phyloP scores from a whole-genome alignment of 176 grass and related monocot species.

The Oryza meyeriana region DNA sequence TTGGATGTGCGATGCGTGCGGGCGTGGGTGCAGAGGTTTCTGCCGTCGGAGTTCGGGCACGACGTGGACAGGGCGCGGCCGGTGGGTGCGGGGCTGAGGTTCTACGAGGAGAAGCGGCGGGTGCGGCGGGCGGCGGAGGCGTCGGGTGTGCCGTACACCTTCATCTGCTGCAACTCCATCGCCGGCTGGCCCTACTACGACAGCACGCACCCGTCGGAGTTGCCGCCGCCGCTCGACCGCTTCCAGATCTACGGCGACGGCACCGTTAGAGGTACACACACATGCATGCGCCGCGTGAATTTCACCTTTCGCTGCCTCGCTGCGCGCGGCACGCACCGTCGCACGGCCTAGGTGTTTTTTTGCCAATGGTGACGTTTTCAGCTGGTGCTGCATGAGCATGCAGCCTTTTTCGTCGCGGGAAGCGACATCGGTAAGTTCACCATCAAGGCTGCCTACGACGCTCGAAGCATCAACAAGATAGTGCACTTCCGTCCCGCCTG shows the following conservation, averaged over 20 bases:
- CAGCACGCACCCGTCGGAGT: constrained; percentile 64
- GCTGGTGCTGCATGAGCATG: not conserved
- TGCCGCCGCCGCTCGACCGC: constrained; percentile 58
- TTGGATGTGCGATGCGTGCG: not conserved
- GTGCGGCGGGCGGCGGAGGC: constrained; percentile 61
- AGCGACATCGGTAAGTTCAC: constrained; percentile 75
- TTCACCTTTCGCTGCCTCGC: no score
- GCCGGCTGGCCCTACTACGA: constrained; percentile 79
- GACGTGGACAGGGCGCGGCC: constrained; percentile 75
- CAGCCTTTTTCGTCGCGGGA: constrained; percentile 77
- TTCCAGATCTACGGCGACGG: constrained; percentile 84
- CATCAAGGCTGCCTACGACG: constrained; percentile 57
- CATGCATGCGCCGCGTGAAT: not conserved
- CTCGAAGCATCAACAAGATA: constrained; percentile 46
- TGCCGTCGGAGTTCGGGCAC: constrained; percentile 84
- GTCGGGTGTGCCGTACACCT: constrained; percentile 59
- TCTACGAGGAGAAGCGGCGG: constrained; percentile 60
- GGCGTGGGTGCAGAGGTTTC: constrained; percentile 34
- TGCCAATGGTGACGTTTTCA: not conserved
- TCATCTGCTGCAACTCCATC: constrained; percentile 83
- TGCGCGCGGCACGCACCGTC: no score
- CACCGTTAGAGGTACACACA: constrained; percentile 45
- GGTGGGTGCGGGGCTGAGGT: constrained; percentile 49
- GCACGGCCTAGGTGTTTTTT: no score
- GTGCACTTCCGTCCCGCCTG: constrained; percentile 61